Conservation (phyloP, 495 filamentous ascomycete genomes). For the Podospora tetraspora region DNA sequence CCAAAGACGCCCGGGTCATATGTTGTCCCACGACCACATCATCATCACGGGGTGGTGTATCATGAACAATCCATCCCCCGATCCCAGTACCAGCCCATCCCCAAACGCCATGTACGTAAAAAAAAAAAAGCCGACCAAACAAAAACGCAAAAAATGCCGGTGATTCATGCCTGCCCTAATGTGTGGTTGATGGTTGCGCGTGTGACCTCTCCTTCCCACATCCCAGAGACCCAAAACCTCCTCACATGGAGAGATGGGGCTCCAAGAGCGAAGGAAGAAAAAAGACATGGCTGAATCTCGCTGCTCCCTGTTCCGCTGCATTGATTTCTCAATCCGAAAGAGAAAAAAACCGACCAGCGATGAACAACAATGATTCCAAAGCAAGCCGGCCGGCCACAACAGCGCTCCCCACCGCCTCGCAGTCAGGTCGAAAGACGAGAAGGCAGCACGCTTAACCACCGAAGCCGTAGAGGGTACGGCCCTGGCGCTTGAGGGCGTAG, state of each 20-base stretch:
- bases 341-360: background rate
- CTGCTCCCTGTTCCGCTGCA: background rate
- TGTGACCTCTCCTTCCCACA: background rate
- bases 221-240: background rate
- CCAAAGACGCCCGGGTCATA: constrained; percentile 14
- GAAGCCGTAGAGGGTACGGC: constrained; percentile 96
- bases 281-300: too few species aligned
- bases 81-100: background rate
- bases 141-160: constrained; percentile 7
- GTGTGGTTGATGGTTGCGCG: background rate
- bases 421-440: background rate
- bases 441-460: constrained; percentile 65
- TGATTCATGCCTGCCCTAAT: constrained; percentile 6
- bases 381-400: background rate
- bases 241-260: background rate
- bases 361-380: background rate
- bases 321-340: background rate
- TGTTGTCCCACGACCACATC: constrained; percentile 11
- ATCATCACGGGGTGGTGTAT: constrained; percentile 10
- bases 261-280: background rate
- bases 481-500: constrained; percentile 92
- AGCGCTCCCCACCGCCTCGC: background rate
- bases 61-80: background rate
- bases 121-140: background rate
- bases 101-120: constrained; percentile 11